These are phyloP conservation scores for Epicoccum nigrum DNA, from an alignment of 2,329 filamentous ascomycete species.

Conservation along the genomic window DNA sequence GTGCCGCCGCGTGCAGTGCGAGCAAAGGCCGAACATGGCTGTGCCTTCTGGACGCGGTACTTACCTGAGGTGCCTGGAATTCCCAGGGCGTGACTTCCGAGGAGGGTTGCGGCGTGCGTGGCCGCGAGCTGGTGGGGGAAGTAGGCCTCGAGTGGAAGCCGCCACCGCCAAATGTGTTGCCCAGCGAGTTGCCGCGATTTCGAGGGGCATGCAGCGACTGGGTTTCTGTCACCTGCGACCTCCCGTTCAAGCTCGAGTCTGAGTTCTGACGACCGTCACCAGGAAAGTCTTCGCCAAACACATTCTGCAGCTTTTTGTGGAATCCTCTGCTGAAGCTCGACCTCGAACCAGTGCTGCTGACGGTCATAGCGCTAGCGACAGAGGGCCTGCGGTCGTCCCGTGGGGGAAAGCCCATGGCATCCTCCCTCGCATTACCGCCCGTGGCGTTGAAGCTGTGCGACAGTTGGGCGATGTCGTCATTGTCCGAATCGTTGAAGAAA, in stretches of 20 bases:
- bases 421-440: constrained; percentile 58
- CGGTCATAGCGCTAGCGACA: constrained; percentile 82
- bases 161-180: constrained; percentile 62
- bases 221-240: constrained; percentile 57
- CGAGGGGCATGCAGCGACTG: constrained; percentile 70
- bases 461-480: constrained; percentile 71
- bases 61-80: constrained; percentile 83
- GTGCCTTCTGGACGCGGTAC: constrained; percentile 35
- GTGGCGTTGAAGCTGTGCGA: constrained; percentile 69
- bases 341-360: constrained; percentile 84
- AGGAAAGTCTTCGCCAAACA: constrained; percentile 90
- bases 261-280: constrained; percentile 69
- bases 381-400: constrained; percentile 81
- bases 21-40: not conserved
- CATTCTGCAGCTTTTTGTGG: constrained; percentile 82
- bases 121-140: constrained; percentile 77
- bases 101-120: constrained; percentile 82
- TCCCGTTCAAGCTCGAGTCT: constrained; percentile 66
- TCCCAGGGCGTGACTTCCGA: constrained; percentile 98
- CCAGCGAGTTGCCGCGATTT: constrained; percentile 82
- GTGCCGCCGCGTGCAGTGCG: not conserved
- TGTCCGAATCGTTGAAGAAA: constrained; percentile 78
- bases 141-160: constrained; percentile 59
- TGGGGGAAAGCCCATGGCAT: constrained; percentile 54
- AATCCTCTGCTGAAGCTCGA: constrained; percentile 70